These are phyloP conservation scores for Telopea speciosissima DNA, from an alignment of 177 flowering plant species.

Conservation along the genomic window DNA sequence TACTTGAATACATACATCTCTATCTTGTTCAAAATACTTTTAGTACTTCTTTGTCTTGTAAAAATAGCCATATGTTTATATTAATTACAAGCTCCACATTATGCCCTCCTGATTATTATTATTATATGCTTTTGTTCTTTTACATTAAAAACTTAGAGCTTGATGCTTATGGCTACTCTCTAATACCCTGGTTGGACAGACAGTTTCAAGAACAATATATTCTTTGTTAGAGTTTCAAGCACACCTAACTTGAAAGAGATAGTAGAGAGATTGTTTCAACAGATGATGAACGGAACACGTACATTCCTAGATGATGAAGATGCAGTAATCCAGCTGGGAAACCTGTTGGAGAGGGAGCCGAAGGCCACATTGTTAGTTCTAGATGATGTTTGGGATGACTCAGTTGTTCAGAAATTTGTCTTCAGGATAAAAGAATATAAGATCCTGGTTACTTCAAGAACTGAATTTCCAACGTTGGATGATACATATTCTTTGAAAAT, in stretches of 20 bases:
- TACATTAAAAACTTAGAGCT: not conserved
- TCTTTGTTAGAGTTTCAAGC: not conserved
- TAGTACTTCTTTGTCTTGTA: not conserved
- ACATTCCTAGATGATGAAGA: constrained; percentile 25
- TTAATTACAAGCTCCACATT: not conserved
- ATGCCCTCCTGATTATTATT: not conserved
- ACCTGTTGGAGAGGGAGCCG: constrained; percentile 10
- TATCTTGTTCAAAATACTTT: not conserved
- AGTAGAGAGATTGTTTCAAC: constrained; percentile 4
- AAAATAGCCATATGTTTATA: too few species aligned
- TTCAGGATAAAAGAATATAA: constrained; percentile 20
- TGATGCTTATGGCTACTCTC: not conserved
- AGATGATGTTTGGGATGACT: constrained; percentile 49
- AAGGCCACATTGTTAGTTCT: constrained; percentile 32
- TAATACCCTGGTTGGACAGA: not conserved
- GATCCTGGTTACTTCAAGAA: constrained; percentile 44
- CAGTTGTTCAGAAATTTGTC: constrained; percentile 23
- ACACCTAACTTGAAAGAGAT: not conserved
- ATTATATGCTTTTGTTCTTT: not conserved
- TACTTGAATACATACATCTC: not conserved
- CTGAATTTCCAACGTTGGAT: not conserved
- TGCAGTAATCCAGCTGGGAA: constrained; percentile 22
- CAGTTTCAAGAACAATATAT: not conserved
- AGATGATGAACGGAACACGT: constrained; percentile 6
- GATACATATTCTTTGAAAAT: constrained; percentile 18